Evolutionary conservation across 179 eudicot genomes (phyloP).

Genomic region (Silene noctiflora): DNA sequence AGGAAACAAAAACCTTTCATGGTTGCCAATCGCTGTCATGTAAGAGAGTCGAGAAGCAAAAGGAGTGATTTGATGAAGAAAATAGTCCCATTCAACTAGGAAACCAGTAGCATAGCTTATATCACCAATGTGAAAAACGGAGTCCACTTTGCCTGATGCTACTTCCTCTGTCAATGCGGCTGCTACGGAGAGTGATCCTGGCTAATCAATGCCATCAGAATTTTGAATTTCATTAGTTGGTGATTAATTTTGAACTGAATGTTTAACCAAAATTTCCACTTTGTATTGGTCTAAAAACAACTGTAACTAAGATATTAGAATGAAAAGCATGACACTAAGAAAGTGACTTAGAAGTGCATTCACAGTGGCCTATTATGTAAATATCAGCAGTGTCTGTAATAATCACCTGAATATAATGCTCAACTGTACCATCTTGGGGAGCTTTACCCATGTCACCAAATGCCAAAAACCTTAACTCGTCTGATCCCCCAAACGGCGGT

Average conservation of each 20-base stretch:
- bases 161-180: conserved; percentile 63
- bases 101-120: conserved; percentile 91
- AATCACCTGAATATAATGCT: conserved; percentile 76
- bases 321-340: not conserved
- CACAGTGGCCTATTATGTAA: too few relatives aligned
- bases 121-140: conserved; percentile 78
- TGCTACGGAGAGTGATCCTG: conserved; percentile 66
- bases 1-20: conserved; percentile 51
- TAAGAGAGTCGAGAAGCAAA: conserved; percentile 60
- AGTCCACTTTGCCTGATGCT: conserved; percentile 48
- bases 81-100: conserved; percentile 82
- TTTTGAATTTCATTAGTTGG: not conserved
- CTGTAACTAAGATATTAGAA: not conserved
- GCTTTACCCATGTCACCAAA: conserved; percentile 95
- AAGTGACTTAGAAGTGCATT: not conserved
- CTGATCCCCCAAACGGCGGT: conserved; percentile 71
- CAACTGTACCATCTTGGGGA: conserved; percentile 64
- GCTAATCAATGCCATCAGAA: conserved; percentile 29
- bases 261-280: not conserved
- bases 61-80: conserved; percentile 62
- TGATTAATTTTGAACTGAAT: not conserved
- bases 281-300: not conserved
- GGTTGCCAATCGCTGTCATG: conserved; percentile 91
- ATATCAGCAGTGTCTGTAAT: too few relatives aligned
- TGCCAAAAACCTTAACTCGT: conserved; percentile 59